Evolutionary conservation across 2,329 filamentous ascomycete species (phyloP).

Genomic region (Paraconiothyrium sp.): DNA sequence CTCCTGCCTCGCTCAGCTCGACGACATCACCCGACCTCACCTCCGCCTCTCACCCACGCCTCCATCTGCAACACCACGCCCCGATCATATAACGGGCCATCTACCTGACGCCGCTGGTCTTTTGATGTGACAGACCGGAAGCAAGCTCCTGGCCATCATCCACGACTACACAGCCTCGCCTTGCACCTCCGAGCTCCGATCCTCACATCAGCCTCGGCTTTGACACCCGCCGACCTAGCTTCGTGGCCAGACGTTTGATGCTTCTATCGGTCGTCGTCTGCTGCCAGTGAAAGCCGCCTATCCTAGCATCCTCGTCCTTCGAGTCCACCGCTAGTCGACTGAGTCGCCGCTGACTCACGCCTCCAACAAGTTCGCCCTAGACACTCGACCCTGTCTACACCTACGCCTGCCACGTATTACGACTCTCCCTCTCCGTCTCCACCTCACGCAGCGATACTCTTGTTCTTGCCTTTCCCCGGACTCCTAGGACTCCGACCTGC

Average conservation of each 20-base stretch:
- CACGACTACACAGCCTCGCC: slow-evolving; percentile 31
- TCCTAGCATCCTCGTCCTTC: slow-evolving; percentile 34
- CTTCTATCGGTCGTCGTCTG: slow-evolving; percentile 29
- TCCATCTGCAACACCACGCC: slow-evolving; percentile 19
- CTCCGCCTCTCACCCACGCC: slow-evolving; percentile 29
- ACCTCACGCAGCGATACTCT: slow-evolving; percentile 50
- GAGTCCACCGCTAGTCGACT: slow-evolving; percentile 37
- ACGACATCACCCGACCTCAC: slow-evolving; percentile 38
- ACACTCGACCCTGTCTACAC: slow-evolving; percentile 37
- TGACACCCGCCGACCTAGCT: slow-evolving; percentile 28
- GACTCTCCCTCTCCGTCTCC: slow-evolving; percentile 44
- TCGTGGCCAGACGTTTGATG: slow-evolving; percentile 38
- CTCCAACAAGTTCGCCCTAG: slow-evolving; percentile 39
- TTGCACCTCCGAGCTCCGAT: slow-evolving; percentile 28
- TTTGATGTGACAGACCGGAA: slow-evolving; percentile 48
- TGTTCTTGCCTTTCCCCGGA: slow-evolving; percentile 37
- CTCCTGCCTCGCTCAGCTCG: slow-evolving; percentile 20
- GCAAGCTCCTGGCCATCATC: slow-evolving; percentile 38
- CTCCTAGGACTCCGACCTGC: slow-evolving; percentile 38
- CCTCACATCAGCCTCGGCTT: slow-evolving; percentile 28
- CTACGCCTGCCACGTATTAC: slow-evolving; percentile 50
- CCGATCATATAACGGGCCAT: slow-evolving; percentile 43
- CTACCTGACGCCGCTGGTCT: slow-evolving; percentile 32
- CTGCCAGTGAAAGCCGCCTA: slow-evolving; percentile 39
- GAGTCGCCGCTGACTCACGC: slow-evolving; percentile 50